phyloP scores from a whole-genome alignment of 805 yeast species.

The Kodamaea kakaduensis region DNA sequence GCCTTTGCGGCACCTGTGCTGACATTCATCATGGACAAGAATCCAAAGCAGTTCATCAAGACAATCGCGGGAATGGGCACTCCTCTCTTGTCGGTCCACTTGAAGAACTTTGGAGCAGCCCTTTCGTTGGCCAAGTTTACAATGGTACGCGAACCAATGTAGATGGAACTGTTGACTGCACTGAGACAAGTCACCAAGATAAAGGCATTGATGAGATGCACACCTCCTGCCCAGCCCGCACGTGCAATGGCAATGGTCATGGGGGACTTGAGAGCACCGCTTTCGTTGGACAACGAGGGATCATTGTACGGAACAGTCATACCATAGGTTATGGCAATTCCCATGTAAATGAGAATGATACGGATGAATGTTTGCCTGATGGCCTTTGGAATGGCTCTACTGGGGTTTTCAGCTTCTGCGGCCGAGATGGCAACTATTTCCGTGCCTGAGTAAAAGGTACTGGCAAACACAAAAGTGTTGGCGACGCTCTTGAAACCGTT shows the following conservation, averaged over 20 bases:
- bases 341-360: slow-evolving; percentile 49
- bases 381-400: slow-evolving; percentile 54
- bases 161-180: slow-evolving; percentile 67
- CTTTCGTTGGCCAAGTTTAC: slow-evolving; percentile 61
- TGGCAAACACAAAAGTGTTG: slow-evolving; percentile 54
- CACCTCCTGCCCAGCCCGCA: slow-evolving; percentile 42
- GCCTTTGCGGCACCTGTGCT: slow-evolving; percentile 59
- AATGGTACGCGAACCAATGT: slow-evolving; percentile 64
- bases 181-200: slow-evolving; percentile 61
- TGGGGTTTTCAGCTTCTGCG: slow-evolving; percentile 58
- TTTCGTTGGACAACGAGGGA: slow-evolving; percentile 37
- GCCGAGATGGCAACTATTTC: slow-evolving; percentile 58
- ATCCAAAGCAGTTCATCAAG: slow-evolving; percentile 51
- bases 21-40: slow-evolving; percentile 53
- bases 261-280: slow-evolving; percentile 41
- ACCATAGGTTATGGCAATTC: slow-evolving; percentile 54
- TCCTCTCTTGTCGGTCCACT: slow-evolving; percentile 51
- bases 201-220: slow-evolving; percentile 58
- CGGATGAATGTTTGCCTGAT: slow-evolving; percentile 54
- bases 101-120: slow-evolving; percentile 54
- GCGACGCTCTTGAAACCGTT: slow-evolving; percentile 54
- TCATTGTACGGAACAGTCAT: slow-evolving; percentile 56
- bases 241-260: slow-evolving; percentile 36
- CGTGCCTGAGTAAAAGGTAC: slow-evolving; percentile 57
- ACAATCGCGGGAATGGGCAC: slow-evolving; percentile 62